Conservation (phyloP, 164 flowering plant genomes). For the Pachysandra terminalis region DNA sequence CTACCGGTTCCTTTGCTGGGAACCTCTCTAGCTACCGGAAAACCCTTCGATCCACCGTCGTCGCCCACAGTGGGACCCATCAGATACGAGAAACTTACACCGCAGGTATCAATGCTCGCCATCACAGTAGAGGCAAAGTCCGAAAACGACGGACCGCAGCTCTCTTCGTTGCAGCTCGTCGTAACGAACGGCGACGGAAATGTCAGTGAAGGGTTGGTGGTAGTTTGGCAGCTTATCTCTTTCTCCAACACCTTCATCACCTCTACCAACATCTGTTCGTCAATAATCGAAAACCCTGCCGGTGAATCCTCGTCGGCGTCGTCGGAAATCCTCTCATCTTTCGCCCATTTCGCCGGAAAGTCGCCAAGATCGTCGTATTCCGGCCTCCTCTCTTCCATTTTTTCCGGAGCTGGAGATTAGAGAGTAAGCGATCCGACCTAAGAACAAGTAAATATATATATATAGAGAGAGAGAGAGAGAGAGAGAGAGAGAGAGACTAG, state of each 20-base stretch:
- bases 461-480: no score
- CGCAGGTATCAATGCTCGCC: background rate
- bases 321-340: background rate
- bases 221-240: background rate
- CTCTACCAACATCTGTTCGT: conserved; percentile 7
- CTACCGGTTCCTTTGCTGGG: background rate
- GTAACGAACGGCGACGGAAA: background rate
- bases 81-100: background rate
- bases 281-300: conserved; percentile 4
- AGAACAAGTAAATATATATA: background rate
- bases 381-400: background rate
- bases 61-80: background rate
- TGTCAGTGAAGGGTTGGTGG: background rate
- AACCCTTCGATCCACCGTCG: background rate
- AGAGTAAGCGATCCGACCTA: no score
- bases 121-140: background rate
- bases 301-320: conserved; percentile 8
- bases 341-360: background rate
- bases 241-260: background rate
- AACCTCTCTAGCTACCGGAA: background rate
- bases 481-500: no score
- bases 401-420: no score
- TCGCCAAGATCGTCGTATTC: background rate
- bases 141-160: conserved; percentile 1
- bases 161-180: background rate